A percentile compares a stretch with the other conserved stretches of the same genome.
Conservation (phyloP, 805 yeast genomes). For the Tetrapisispora nanseiensis region DNA sequence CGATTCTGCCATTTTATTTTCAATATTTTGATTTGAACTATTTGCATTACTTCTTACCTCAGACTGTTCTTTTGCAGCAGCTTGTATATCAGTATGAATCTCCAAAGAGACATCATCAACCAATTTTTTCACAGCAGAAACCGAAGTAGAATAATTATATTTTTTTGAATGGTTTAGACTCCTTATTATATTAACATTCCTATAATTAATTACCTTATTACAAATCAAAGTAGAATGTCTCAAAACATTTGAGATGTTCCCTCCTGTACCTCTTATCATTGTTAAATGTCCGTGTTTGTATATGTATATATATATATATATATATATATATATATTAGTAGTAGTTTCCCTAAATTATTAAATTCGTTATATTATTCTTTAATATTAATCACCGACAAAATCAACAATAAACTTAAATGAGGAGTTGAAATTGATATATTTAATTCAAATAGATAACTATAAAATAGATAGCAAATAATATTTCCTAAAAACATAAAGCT, state of each 20-base stretch:
- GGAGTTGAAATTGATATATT: too few relatives aligned
- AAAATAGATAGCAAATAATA: too few relatives aligned
- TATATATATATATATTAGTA: too few relatives aligned
- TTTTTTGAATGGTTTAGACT: background rate
- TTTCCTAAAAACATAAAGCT: too few relatives aligned
- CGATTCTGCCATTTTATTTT: background rate
- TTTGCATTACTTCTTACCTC: constrained; percentile 15
- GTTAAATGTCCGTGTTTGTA: too few relatives aligned
- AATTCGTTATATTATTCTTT: too few relatives aligned
- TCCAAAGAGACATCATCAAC: constrained; percentile 22
- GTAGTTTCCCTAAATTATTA: too few relatives aligned
- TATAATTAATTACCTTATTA: too few relatives aligned
- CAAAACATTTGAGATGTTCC: background rate
- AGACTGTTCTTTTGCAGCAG: constrained; percentile 26
- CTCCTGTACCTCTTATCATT: background rate
- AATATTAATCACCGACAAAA: too few relatives aligned
- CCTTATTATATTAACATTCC: too few relatives aligned
- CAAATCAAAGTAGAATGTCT: background rate
- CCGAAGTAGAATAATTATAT: constrained; percentile 11
- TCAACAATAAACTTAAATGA: too few relatives aligned
- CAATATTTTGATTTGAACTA: constrained; percentile 9
- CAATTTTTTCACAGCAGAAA: constrained; percentile 19
- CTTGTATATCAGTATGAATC: constrained; percentile 28
- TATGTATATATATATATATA: background rate
- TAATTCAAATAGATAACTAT: too few relatives aligned